A percentile compares a stretch with the other conserved stretches of the same genome.
phyloP scores from a whole-genome alignment of 2,329 filamentous ascomycete species.

The Aspergillus caelatus region DNA sequence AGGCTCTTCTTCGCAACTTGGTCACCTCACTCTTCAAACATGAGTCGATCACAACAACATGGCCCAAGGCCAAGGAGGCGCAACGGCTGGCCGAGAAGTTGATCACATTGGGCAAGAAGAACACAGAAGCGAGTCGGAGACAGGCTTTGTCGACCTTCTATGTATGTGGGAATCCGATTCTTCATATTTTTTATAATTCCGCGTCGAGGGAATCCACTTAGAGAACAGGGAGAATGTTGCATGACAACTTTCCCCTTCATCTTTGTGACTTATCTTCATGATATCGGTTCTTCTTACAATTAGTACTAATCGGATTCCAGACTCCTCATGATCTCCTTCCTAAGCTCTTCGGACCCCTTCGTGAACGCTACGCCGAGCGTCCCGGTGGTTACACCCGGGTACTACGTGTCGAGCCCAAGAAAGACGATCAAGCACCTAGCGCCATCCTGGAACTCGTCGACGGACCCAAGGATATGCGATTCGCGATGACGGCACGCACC shows the following conservation, averaged over 20 bases:
- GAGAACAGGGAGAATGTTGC: background rate
- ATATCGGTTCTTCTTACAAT: background rate
- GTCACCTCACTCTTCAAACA: slow-evolving; percentile 92
- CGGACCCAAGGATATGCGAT: slow-evolving; percentile 89
- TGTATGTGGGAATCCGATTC: slow-evolving; percentile 57
- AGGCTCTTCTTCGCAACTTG: slow-evolving; percentile 91
- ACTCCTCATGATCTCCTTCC: slow-evolving; percentile 59
- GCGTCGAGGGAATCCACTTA: background rate
- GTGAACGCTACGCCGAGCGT: slow-evolving; percentile 74
- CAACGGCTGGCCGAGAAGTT: slow-evolving; percentile 92
- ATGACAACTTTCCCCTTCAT: background rate
- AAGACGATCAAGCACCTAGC: slow-evolving; percentile 82
- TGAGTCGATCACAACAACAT: slow-evolving; percentile 93
- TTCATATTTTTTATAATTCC: background rate
- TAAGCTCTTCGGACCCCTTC: slow-evolving; percentile 84
- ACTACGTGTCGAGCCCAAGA: slow-evolving; percentile 84
- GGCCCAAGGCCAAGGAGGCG: slow-evolving; percentile 95
- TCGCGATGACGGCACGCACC: slow-evolving; percentile 87
- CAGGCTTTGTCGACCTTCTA: slow-evolving; percentile 81
- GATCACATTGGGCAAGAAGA: slow-evolving; percentile 89
- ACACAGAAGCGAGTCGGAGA: slow-evolving; percentile 78
- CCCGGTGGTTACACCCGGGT: slow-evolving; percentile 95
- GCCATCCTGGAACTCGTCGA: slow-evolving; percentile 96
- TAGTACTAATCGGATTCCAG: slow-evolving; percentile 23
- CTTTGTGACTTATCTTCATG: background rate